Conservation (phyloP, 108 stramenopile genomes). For the Asterionellopsis glacialis region DNA sequence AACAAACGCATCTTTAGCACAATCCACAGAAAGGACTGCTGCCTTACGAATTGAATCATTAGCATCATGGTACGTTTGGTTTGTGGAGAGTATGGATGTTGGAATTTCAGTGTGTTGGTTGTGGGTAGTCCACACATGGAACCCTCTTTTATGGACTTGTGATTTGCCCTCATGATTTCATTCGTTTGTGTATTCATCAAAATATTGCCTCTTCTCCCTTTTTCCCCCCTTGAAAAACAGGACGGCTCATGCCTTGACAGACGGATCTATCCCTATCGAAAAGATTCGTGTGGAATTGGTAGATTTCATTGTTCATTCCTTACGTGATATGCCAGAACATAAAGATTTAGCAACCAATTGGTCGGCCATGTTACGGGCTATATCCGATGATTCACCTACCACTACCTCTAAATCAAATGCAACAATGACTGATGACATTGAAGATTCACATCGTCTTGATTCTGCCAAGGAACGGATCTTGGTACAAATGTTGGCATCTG, state of each 20-base stretch:
- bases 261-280: conserved; percentile 58
- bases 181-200: background rate
- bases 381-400: conserved; percentile 49
- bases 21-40: conserved; percentile 2
- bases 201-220: background rate
- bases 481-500: conserved; percentile 60
- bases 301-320: conserved; percentile 69
- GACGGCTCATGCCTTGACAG: conserved; percentile 55
- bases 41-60: conserved; percentile 50
- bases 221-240: conserved; percentile 20
- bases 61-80: conserved; percentile 38
- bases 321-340: conserved; percentile 69
- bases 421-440: conserved; percentile 8
- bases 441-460: conserved; percentile 24
- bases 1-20: conserved; percentile 1
- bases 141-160: background rate
- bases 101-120: too few species aligned
- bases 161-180: background rate
- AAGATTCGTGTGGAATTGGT: conserved; percentile 56
- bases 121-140: background rate
- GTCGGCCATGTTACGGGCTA: conserved; percentile 72
- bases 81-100: too few species aligned
- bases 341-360: conserved; percentile 54
- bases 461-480: conserved; percentile 70
- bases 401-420: conserved; percentile 20